Conservation (phyloP, 1,284 basidiomycete genomes). For the Phylloboletellus chloephorus region DNA sequence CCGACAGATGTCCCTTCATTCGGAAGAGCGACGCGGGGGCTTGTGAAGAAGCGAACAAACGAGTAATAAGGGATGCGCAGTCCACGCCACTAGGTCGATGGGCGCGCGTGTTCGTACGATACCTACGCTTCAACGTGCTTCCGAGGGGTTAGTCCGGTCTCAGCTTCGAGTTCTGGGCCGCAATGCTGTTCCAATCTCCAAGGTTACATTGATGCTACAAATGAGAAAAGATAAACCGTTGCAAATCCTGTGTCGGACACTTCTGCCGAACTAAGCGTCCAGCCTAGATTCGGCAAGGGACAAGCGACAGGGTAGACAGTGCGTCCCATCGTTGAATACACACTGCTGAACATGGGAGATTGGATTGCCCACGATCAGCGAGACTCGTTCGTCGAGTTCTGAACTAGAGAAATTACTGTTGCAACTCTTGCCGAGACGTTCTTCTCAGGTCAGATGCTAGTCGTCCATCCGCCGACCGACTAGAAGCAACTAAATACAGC, state of each 20-base stretch:
- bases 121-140: too few species aligned
- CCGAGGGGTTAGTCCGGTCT: too few species aligned
- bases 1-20: constrained; percentile 1
- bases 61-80: constrained; percentile 18
- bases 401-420: neutral
- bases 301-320: neutral
- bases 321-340: neutral
- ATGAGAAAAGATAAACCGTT: too few species aligned
- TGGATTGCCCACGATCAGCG: neutral
- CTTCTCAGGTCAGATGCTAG: neutral
- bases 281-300: too few species aligned
- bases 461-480: neutral
- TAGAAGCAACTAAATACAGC: neutral
- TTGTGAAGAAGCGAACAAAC: neutral
- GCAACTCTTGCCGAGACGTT: neutral
- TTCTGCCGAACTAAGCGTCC: too few species aligned
- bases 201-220: too few species aligned
- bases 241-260: too few species aligned
- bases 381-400: neutral
- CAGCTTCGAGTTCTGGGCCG: too few species aligned
- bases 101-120: constrained; percentile 17
- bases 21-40: constrained; percentile 5
- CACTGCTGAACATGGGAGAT: neutral
- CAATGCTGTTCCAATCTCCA: too few species aligned
- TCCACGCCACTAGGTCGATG: constrained; percentile 6